Conservation (phyloP, 768 basidiomycete genomes). For the Pisolithus microcarpus region DNA sequence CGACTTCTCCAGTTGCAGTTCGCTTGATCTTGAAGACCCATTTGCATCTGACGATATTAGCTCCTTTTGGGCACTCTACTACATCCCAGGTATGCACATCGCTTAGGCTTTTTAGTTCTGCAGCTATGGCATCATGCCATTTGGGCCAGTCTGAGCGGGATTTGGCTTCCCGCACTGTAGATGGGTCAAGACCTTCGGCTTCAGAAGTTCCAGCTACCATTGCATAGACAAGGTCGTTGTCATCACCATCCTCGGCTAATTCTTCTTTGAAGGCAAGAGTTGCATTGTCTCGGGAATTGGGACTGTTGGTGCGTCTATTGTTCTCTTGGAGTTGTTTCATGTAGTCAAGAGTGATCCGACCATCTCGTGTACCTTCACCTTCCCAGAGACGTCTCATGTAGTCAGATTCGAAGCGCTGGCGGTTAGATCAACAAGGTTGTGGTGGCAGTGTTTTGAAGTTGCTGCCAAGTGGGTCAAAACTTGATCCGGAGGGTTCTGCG, state of each 20-base stretch:
- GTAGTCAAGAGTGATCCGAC: neutral
- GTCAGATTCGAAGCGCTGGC: neutral
- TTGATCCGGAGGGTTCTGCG: neutral
- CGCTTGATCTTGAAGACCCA: slow-evolving; percentile 40
- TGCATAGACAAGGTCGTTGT: neutral
- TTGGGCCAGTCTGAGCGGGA: too few relatives aligned
- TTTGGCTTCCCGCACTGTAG: too few relatives aligned
- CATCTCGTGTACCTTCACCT: neutral
- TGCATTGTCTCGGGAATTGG: too few relatives aligned
- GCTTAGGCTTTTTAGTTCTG: too few relatives aligned
- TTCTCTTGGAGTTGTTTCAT: too few relatives aligned
- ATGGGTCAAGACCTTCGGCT: neutral
- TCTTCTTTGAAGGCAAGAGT: neutral
- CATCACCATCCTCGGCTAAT: neutral
- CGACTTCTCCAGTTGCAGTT: slow-evolving; percentile 28
- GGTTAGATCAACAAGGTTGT: neutral
- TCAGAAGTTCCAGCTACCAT: slow-evolving; percentile 1
- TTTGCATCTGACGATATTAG: slow-evolving; percentile 12
- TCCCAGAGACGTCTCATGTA: neutral
- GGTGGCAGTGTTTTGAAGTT: neutral
- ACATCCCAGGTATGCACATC: too few relatives aligned
- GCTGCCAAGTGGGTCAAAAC: neutral
- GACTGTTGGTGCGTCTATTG: too few relatives aligned
- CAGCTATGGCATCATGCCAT: too few relatives aligned
- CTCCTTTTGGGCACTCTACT: too few relatives aligned